Conservation (phyloP, 1,139 yeast genomes). For the Yamadazyma diddensiae region DNA sequence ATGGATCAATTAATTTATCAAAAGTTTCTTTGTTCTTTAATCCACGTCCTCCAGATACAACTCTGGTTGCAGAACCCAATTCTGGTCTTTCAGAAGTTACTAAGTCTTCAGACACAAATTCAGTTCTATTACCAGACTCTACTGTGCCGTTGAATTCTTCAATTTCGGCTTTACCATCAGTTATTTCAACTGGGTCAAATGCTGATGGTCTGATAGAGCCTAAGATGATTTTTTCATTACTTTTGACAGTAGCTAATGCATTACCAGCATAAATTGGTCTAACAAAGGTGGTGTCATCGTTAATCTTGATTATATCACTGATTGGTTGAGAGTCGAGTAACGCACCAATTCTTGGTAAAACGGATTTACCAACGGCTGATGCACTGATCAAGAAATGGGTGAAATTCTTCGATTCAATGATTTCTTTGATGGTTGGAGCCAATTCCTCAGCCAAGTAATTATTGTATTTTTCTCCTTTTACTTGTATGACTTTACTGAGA, state of each 20-base stretch:
- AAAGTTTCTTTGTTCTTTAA: conserved; percentile 87
- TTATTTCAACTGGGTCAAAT: conserved; percentile 55
- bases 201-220: conserved; percentile 85
- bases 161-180: conserved; percentile 38
- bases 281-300: conserved; percentile 67
- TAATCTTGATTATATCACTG: conserved; percentile 72
- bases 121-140: conserved; percentile 37
- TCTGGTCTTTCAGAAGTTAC: conserved; percentile 87
- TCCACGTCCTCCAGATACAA: conserved; percentile 94
- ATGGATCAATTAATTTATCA: conserved; percentile 72
- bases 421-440: conserved; percentile 53
- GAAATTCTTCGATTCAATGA: conserved; percentile 38
- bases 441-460: conserved; percentile 66
- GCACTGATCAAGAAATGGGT: conserved; percentile 81
- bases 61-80: conserved; percentile 73
- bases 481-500: conserved; percentile 47
- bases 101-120: conserved; percentile 71
- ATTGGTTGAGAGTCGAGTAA: conserved; percentile 83
- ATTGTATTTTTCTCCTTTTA: conserved; percentile 47
- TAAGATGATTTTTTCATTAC: conserved; percentile 62
- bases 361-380: conserved; percentile 81
- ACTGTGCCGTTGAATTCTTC: conserved; percentile 45
- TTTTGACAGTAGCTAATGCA: conserved; percentile 78
- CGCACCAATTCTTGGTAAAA: conserved; percentile 87
- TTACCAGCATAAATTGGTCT: conserved; percentile 98